Base-by-base conservation (phyloP, 2,329 filamentous ascomycete genomes). In the Xylaria sp. region DNA sequence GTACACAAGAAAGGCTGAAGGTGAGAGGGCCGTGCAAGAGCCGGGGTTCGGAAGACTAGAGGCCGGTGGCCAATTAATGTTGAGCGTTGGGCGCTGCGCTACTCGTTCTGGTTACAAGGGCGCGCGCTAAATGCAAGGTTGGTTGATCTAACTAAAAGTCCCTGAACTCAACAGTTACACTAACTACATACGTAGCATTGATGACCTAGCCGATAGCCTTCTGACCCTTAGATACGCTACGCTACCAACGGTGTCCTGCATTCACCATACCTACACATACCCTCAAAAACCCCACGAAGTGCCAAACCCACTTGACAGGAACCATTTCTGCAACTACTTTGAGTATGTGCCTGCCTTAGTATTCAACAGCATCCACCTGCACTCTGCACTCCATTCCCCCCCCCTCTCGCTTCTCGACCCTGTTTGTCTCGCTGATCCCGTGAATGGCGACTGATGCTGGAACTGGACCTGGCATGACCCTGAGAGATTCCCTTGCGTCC, bases 81-180 rank as follows among this genome's bases (percentile, higher is more conserved):
- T 9, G 12, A 25, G 58, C 32, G 15, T 13, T 30, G 23, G 43
- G 41, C 65, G 30, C 45, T 32, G 34, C 18, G 30, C 20, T 23
- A 20, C 56, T 53, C 34, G 23, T 67, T 67, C 46, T 69, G 52
- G 60, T 62, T 63, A 39, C 53, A 69, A 69, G 64, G 60, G 67
- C 65, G 67, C 62, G 65, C 64, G 61, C 72, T 70, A 72, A 71
- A 73, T 70, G 71, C 73, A 74, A 74, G 67, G 70, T 68, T 43
- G 32, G 55, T 58, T 61, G 68, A 73, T 71, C 68, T 62, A 60
- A 61, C 68, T 62, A 60, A 61, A 63, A n/a, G 48, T 18, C 46
- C 34, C 60, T 58, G 46, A 10, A 60, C 12, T 28, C n/a, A n/a
- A n/a, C n/a, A n/a, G n/a, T n/a, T n/a, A n/a, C n/a, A n/a, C n/a